A percentile compares a stretch with the other conserved stretches of the same genome.
Conservation (phyloP, 2,329 filamentous ascomycete genomes). For the Phaeosphaeria sp. region DNA sequence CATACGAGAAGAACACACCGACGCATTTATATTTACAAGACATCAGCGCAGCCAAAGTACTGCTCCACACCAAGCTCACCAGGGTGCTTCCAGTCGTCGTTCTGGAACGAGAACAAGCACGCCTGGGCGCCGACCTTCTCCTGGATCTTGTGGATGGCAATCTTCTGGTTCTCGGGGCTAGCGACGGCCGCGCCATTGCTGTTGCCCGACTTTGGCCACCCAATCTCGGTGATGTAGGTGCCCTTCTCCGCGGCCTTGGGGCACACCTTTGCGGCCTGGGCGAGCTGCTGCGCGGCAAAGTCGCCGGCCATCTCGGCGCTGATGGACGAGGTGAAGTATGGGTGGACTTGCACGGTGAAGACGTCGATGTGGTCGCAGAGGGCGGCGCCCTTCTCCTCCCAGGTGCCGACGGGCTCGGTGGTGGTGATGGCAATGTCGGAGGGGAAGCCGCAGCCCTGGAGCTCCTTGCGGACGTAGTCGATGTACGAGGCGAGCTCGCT, state of each 20-base stretch:
- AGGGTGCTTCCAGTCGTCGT: slow-evolving; percentile 82
- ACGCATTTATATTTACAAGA: slow-evolving; percentile 44
- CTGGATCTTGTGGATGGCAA: slow-evolving; percentile 76
- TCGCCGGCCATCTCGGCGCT: slow-evolving; percentile 70
- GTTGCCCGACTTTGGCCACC: slow-evolving; percentile 78
- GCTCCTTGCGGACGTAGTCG: slow-evolving; percentile 66
- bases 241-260: slow-evolving; percentile 62
- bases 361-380: slow-evolving; percentile 81
- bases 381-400: slow-evolving; percentile 65
- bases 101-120: slow-evolving; percentile 80
- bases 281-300: slow-evolving; percentile 78
- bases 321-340: slow-evolving; percentile 85
- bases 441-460: slow-evolving; percentile 71
- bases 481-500: slow-evolving; percentile 74
- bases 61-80: slow-evolving; percentile 78
- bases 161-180: slow-evolving; percentile 69
- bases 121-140: slow-evolving; percentile 69
- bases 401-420: slow-evolving; percentile 82
- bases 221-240: slow-evolving; percentile 85
- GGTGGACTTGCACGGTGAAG: slow-evolving; percentile 85
- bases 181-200: slow-evolving; percentile 77
- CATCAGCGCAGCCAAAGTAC: slow-evolving; percentile 73
- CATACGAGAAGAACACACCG: not conserved
- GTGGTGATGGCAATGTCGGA: slow-evolving; percentile 74
- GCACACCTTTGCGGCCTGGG: slow-evolving; percentile 75